Evolutionary conservation across 148 eudicot species (phyloP), one percentile per base, ranked within the genome.

Genomic region (Cornus controversa): DNA sequence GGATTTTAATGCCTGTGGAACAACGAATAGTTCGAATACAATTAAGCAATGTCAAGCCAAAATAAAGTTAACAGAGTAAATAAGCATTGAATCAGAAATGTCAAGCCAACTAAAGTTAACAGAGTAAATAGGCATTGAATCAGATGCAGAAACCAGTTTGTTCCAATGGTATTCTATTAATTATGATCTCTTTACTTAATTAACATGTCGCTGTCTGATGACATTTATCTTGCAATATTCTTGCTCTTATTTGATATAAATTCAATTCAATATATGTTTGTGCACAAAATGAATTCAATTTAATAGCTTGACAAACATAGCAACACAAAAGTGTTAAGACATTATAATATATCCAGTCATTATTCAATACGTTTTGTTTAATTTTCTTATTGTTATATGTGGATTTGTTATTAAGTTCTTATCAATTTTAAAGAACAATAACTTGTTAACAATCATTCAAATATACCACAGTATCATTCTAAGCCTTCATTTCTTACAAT

Each of bases 1-100:
- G 99, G 79, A 96, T 84, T 87, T 93, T 87, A 87, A 96, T 47
- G 75, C 89, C 99, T 96, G 91, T 74, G 85, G 10, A 66, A 69
- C 10, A 6, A 27, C 6, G 34, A 16, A 74, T 4, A 58, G 14
- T 62, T 42, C 58, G 34, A 74, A 37, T 25, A 69, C 13, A 73
- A 22, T 45, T 47, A 58, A 26, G 54, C 15, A 67, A 72, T 10
- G 64, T 60, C 64, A 20, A 60, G 25, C 3, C 64, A 60, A 60
- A 18, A 20, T 0, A 60, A 22, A 60, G 64, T 60, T 15, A 60
- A 22, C 8, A 60, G 64, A 60, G 9, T 6, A 60, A 60, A 0
- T 40, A 60, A 25, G 8, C 24, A n/a, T 20, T 60, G 8, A 60
- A 7, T 60, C 24, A 20, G 45, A 6, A 67, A 72, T 10, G 64